These are phyloP conservation scores for Triticum timopheevii DNA, from an alignment of 176 grass and related monocot genomes.

Conservation along the genomic window DNA sequence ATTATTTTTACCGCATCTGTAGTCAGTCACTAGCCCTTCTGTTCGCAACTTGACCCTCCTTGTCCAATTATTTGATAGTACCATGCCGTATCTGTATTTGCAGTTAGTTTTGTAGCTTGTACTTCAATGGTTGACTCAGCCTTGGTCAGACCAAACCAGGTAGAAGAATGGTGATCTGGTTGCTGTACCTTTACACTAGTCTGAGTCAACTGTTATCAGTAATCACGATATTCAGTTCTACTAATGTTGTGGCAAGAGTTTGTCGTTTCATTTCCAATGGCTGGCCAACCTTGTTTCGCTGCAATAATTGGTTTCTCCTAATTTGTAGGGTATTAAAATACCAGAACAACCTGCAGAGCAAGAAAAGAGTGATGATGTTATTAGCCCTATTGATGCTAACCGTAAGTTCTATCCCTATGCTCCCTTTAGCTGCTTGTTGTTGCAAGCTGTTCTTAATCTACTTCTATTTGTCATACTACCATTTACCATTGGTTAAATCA, in stretches of 20 bases:
- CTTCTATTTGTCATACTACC: constrained; percentile 5
- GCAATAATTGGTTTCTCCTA: constrained; percentile 1
- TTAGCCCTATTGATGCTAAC: constrained; percentile 56
- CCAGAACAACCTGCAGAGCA: constrained; percentile 57
- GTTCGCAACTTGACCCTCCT: neutral
- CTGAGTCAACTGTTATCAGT: neutral
- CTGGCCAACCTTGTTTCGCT: neutral
- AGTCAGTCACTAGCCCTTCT: neutral
- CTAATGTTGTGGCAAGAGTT: neutral
- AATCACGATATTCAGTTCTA: neutral
- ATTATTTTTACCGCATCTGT: neutral
- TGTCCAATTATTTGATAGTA: neutral
- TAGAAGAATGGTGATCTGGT: neutral
- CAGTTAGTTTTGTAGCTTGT: neutral
- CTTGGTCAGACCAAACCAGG: too few species aligned
- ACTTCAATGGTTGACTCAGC: neutral
- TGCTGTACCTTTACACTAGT: neutral
- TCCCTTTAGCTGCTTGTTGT: neutral
- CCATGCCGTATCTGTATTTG: too few species aligned
- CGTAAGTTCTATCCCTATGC: constrained; percentile 26
- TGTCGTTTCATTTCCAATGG: neutral
- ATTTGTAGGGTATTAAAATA: constrained; percentile 37
- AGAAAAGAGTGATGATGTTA: constrained; percentile 75
- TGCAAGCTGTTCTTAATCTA: neutral
- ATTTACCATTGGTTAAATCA: neutral